Evolutionary conservation across 2,329 filamentous ascomycete species (phyloP).

Genomic region (Aspergillus quadrilineatus): DNA sequence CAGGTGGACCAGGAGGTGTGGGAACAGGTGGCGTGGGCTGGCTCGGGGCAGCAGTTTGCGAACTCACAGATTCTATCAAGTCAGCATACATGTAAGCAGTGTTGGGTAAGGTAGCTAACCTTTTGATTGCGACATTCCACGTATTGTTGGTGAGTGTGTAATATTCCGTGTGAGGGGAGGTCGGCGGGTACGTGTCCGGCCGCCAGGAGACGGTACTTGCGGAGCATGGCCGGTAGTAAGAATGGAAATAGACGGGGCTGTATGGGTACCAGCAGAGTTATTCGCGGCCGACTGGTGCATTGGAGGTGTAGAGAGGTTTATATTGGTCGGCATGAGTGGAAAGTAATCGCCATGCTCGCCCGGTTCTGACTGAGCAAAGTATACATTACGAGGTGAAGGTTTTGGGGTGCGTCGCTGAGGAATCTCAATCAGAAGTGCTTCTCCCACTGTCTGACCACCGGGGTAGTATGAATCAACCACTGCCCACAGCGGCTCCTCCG

Average conservation of each 20-base stretch:
- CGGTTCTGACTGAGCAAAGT: slow-evolving; percentile 59
- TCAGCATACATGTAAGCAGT: slow-evolving; percentile 3
- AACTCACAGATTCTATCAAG: slow-evolving; percentile 25
- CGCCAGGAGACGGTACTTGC: slow-evolving; percentile 78
- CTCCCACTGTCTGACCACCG: slow-evolving; percentile 80
- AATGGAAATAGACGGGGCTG: slow-evolving; percentile 72
- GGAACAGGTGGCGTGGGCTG: slow-evolving; percentile 32
- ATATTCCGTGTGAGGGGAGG: slow-evolving; percentile 65
- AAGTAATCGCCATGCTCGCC: slow-evolving; percentile 80
- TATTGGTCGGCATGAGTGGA: slow-evolving; percentile 62
- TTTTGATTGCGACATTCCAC: slow-evolving; percentile 50
- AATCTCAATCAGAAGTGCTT: slow-evolving; percentile 88
- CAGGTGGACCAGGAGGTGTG: slow-evolving; percentile 34
- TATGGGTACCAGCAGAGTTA: slow-evolving; percentile 41
- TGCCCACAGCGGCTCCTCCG: slow-evolving; percentile 78
- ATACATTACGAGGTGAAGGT: slow-evolving; percentile 64
- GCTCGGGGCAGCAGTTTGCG: slow-evolving; percentile 28
- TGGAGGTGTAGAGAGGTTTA: slow-evolving; percentile 42
- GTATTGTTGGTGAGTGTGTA: slow-evolving; percentile 76
- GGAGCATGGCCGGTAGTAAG: slow-evolving; percentile 78
- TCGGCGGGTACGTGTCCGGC: slow-evolving; percentile 57
- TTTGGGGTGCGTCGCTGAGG: slow-evolving; percentile 74
- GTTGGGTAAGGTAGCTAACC: slow-evolving; percentile 33
- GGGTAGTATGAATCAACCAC: slow-evolving; percentile 82
- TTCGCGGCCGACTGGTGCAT: slow-evolving; percentile 42